Percentiles rank a stretch among this genome's conserved stretches.
Evolutionary conservation across 2,329 filamentous ascomycete genomes (phyloP).

Genomic region (Fusarium sp.): DNA sequence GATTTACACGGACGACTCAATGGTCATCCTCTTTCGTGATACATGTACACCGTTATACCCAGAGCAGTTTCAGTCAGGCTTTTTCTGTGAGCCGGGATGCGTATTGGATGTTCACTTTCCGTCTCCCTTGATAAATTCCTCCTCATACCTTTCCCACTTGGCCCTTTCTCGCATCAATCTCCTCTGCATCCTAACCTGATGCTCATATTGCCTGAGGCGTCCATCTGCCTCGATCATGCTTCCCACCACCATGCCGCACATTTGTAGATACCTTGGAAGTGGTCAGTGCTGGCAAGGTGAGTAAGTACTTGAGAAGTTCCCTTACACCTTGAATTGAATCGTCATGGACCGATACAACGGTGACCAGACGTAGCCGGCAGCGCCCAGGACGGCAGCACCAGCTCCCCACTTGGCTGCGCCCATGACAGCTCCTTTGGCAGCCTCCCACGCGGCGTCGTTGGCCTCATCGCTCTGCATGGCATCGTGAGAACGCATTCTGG

Average conservation of each 20-base stretch:
- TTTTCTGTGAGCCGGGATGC: constrained; percentile 4
- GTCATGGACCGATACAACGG: constrained; percentile 77
- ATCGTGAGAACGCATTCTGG: constrained; percentile 50
- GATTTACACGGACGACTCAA: constrained; percentile 38
- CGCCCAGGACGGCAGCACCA: constrained; percentile 68
- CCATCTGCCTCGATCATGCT: constrained; percentile 78
- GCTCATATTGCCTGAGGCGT: constrained; percentile 71
- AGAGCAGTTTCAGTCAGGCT: constrained; percentile 13
- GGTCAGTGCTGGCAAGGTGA: constrained; percentile 3
- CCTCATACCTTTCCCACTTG: constrained; percentile 72
- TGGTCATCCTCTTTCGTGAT: constrained; percentile 27
- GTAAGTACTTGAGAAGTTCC: constrained; percentile 18
- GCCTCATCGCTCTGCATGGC: constrained; percentile 71
- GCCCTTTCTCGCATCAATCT: constrained; percentile 69
- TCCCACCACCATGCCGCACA: constrained; percentile 85
- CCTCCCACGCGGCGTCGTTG: constrained; percentile 74
- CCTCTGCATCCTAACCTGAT: constrained; percentile 68
- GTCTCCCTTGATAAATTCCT: constrained; percentile 60
- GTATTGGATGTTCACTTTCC: constrained; percentile 42
- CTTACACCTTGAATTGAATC: constrained; percentile 79
- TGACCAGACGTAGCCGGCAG: constrained; percentile 67
- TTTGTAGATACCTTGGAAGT: constrained; percentile 72
- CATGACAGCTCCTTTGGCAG: constrained; percentile 68
- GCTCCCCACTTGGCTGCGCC: constrained; percentile 77
- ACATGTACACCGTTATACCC: constrained; percentile 28